Base-by-base conservation (phyloP, 2,329 filamentous ascomycete genomes). In the Penicillium sp. region DNA sequence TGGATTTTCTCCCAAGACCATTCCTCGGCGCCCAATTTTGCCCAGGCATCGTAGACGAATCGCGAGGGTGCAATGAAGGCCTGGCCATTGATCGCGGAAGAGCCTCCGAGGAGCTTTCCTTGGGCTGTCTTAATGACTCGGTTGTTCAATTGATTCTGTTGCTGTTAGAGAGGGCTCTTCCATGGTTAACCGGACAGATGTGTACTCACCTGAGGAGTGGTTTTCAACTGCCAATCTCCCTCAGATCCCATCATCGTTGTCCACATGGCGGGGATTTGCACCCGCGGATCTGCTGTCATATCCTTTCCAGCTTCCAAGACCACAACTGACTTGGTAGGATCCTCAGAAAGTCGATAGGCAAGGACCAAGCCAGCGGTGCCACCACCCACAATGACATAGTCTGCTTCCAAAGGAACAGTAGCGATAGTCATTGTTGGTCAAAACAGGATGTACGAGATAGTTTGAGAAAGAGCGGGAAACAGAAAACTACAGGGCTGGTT, bases 101-200 rank as follows among this genome's bases (percentile, higher is more conserved):
- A 48, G 7, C 56, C 52, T 14, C 56, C 56, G 3, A 55, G 47
- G 5, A 48, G 14, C 21, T 55, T 58, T 8, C 52, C 63, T 1
- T 29, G 35, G 1, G 35, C 19, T 46, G 29, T 9, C 13, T 35
- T 19, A 16, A 46, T 27, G 3, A 29, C 29, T 24, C 50, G 50
- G 22, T 33, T 26, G 11, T 44, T 33, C 21, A 52, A 19, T n/a
- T 13, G 27, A 10, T 19, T 8, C 50, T 52, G 24, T 35, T 13
- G 11, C 21, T 9, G 21, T 19, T 9, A 13, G 11, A 24, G 29
- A 52, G 4, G 19, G 8, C 11, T 9, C 4, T 27, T 44, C 8
- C n/a, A n/a, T 35, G 13, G 3, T 29, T 10, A 19, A 3, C 11
- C 16, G 16, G 3, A 29, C 4, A 16, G 24, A 5, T 3, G 5